Conservation (phyloP, 2,329 filamentous ascomycete species). For the Thielaviopsis punctulata region DNA sequence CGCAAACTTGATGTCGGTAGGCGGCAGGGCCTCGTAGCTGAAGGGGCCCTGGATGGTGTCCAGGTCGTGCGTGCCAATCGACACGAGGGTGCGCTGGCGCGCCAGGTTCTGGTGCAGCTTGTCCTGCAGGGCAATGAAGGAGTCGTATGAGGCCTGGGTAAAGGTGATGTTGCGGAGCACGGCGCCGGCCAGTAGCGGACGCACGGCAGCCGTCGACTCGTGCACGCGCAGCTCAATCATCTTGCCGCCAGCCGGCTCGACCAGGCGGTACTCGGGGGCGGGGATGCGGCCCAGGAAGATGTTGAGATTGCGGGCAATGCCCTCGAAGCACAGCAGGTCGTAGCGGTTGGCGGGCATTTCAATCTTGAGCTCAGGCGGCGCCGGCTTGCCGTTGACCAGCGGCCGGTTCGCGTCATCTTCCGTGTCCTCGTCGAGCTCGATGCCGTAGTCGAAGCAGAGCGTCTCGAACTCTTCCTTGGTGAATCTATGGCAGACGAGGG, state of each 20-base stretch:
- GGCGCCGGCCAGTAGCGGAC: constrained; percentile 77
- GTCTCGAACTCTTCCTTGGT: constrained; percentile 93
- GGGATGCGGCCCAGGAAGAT: constrained; percentile 68
- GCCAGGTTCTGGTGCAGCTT: constrained; percentile 96
- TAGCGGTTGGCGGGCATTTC: constrained; percentile 92
- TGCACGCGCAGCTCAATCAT: constrained; percentile 67
- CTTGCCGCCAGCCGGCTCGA: constrained; percentile 53
- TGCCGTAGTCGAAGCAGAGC: constrained; percentile 95
- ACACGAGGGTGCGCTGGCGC: constrained; percentile 80
- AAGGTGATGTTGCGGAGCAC: constrained; percentile 85
- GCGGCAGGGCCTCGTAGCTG: constrained; percentile 82
- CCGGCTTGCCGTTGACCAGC: constrained; percentile 59
- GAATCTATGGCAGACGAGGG: constrained; percentile 35
- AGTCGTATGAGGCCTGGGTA: constrained; percentile 79
- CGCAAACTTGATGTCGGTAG: constrained; percentile 79
- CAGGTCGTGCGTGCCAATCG: constrained; percentile 91
- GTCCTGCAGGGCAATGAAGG: constrained; percentile 94
- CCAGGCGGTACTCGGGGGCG: constrained; percentile 64
- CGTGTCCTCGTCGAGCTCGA: constrained; percentile 94
- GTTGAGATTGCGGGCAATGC: constrained; percentile 87
- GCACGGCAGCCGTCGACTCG: constrained; percentile 57
- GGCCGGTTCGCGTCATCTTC: constrained; percentile 52
- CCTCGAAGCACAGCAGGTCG: constrained; percentile 94
- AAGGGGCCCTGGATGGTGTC: constrained; percentile 90
- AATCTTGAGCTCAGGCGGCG: constrained; percentile 88